Evolutionary conservation across 1,284 basidiomycete species (phyloP).

Genomic region (Malassezia equina): DNA sequence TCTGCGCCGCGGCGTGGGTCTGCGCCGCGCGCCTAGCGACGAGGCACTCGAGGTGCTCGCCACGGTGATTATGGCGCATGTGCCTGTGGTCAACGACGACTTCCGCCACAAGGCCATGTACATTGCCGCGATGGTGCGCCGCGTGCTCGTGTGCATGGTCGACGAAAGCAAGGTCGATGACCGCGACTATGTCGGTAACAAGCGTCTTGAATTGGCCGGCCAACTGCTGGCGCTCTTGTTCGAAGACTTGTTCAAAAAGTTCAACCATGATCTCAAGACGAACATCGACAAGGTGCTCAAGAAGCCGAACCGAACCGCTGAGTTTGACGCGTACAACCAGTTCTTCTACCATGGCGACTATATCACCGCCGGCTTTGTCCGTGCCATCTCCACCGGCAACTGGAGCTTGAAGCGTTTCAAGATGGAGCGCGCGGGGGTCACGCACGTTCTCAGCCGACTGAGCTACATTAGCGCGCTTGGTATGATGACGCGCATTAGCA

Average conservation of each 20-base stretch:
- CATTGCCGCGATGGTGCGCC: constrained; percentile 90
- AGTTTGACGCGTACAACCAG: constrained; percentile 90
- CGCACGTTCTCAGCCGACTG: constrained; percentile 91
- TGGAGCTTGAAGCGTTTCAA: constrained; percentile 99
- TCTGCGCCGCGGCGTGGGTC: constrained; percentile 60
- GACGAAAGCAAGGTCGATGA: constrained; percentile 97
- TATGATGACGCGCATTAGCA: constrained; percentile 99
- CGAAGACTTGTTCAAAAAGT: constrained; percentile 98
- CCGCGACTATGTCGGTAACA: constrained; percentile 98
- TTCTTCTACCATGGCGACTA: constrained; percentile 77
- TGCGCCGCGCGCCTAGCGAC: constrained; percentile 76
- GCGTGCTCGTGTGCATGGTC: constrained; percentile 91
- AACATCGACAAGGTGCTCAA: constrained; percentile 96
- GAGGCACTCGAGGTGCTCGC: constrained; percentile 92
- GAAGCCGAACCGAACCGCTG: constrained; percentile 85
- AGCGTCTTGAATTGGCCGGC: constrained; percentile 91
- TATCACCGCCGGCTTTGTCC: constrained; percentile 89
- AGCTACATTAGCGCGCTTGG: constrained; percentile 95
- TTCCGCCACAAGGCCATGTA: constrained; percentile 93
- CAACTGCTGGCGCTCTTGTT: constrained; percentile 89
- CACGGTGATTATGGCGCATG: constrained; percentile 92
- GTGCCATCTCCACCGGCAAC: constrained; percentile 97
- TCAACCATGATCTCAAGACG: constrained; percentile 89
- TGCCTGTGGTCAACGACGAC: constrained; percentile 80
- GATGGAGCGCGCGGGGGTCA: constrained; percentile 98